Evolutionary conservation across 2,329 filamentous ascomycete species (phyloP), one percentile per base, ranked within the genome.

Genomic region (Diaporthe longicolla): DNA sequence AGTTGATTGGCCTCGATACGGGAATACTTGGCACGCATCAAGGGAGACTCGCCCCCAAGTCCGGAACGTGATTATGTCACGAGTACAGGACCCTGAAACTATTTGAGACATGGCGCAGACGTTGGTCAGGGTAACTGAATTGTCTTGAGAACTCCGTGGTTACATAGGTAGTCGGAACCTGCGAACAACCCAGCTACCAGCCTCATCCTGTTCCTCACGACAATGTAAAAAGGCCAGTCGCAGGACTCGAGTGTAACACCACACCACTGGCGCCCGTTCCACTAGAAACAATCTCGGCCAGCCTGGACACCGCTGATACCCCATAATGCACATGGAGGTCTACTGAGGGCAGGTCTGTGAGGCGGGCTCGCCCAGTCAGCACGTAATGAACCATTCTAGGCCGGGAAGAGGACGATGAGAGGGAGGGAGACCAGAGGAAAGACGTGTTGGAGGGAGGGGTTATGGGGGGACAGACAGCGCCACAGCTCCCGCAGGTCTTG

Each of bases 401-500:
- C 43, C 43, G 21, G 32, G 48, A 10, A n/a, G 48, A 45, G 37
- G 58, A 19, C 15, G 57, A 19, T 4, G 40, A 68, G 7, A 1
- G 59, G 17, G 19, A 6, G 24, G 1, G 40, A 19, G 15, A 19
- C 4, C 40, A 17, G 1, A 11, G 35, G 35, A 40, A 40, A 15
- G 10, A 13, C 37, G 40, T 43, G 6, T 15, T 59, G n/a, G 13
- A 52, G 21, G 45, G 61, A 59, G 24, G 72, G 40, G 37, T 11
- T 11, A 13, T 59, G n/a, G n/a, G 11, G 21, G 10, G 45, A 85
- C 89, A 79, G 85, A 91, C 89, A 79, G 89, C 88, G 72, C 89
- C 89, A 83, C 89, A 91, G 73, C 85, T 83, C 74, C 79, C 78
- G 84, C 89, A 91, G 75, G 84, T 86, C 88, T 91, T 91, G 83